These are phyloP conservation scores for Leptographium flavum DNA, from an alignment of 2,329 filamentous ascomycete species.

Conservation along the genomic window DNA sequence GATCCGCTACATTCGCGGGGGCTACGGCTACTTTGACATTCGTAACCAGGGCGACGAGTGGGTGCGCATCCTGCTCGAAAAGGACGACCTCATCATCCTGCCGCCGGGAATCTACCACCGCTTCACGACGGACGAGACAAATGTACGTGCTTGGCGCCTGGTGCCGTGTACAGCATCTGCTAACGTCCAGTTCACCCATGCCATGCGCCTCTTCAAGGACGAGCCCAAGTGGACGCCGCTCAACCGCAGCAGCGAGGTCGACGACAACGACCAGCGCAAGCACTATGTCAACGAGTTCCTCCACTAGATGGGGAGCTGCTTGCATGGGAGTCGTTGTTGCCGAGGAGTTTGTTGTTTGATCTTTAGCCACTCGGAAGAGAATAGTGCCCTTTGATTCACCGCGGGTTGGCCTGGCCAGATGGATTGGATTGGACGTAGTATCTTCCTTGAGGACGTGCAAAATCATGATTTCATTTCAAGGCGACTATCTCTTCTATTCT, in stretches of 20 bases:
- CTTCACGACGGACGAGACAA: conserved; percentile 84
- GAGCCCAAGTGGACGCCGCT: conserved; percentile 97
- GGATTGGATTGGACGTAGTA: too few species aligned
- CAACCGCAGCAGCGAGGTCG: conserved; percentile 64
- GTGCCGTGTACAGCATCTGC: not conserved
- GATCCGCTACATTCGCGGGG: conserved; percentile 85
- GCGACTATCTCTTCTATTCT: too few species aligned
- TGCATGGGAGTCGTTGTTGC: not conserved
- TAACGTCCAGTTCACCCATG: conserved; percentile 64
- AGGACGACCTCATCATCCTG: conserved; percentile 82
- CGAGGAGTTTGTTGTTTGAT: too few species aligned
- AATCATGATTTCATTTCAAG: too few species aligned
- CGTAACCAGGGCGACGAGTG: conserved; percentile 70
- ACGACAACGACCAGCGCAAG: conserved; percentile 64
- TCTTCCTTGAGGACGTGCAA: too few species aligned
- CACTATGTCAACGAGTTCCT: conserved; percentile 51
- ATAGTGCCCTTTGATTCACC: too few species aligned
- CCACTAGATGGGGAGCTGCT: conserved; percentile 1
- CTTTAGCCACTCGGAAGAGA: too few species aligned
- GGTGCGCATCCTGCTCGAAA: conserved; percentile 74
- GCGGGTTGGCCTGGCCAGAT: too few species aligned
- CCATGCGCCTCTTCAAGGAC: conserved; percentile 94
- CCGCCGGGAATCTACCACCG: conserved; percentile 94
- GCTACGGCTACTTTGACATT: conserved; percentile 87
- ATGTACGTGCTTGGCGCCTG: conserved; percentile 46